These are phyloP conservation scores for Skeletonema menzelii DNA, from an alignment of 108 stramenopile genomes.

Conservation along the genomic window DNA sequence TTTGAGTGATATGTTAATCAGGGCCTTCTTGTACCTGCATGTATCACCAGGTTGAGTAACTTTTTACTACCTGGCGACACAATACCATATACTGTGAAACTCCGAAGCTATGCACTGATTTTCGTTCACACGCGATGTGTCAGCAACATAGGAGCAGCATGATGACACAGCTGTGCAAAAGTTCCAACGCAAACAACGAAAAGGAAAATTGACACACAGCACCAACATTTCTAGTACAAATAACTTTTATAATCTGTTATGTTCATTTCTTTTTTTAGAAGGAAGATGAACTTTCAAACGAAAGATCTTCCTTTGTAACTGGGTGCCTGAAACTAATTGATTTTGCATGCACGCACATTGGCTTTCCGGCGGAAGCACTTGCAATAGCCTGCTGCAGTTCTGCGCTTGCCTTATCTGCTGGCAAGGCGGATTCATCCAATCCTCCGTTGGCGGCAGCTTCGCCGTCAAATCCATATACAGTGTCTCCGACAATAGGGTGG, in stretches of 20 bases:
- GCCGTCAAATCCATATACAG: constrained; percentile 75
- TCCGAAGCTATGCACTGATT: too few species aligned
- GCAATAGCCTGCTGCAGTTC: constrained; percentile 60
- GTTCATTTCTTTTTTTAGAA: constrained; percentile 42
- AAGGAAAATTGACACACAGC: not conserved
- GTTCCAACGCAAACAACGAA: too few species aligned
- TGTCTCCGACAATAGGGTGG: constrained; percentile 89
- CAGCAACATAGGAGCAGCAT: too few species aligned
- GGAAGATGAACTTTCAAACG: constrained; percentile 53
- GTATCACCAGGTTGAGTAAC: too few species aligned
- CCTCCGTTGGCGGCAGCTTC: constrained; percentile 79
- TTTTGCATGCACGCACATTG: constrained; percentile 78
- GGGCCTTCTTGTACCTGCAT: too few species aligned
- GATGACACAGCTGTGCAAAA: too few species aligned
- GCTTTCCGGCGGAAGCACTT: constrained; percentile 36
- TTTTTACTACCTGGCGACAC: too few species aligned
- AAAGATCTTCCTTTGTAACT: constrained; percentile 55
- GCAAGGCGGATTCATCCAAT: constrained; percentile 57
- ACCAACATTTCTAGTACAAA: not conserved
- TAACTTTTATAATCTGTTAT: constrained; percentile 4
- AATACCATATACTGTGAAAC: too few species aligned
- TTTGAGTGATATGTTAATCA: too few species aligned
- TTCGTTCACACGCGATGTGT: too few species aligned
- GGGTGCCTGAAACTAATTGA: constrained; percentile 81
- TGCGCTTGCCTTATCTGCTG: constrained; percentile 51